Evolutionary conservation across 495 filamentous ascomycete species (phyloP).

Genomic region (Aspergillus coremiiformis): DNA sequence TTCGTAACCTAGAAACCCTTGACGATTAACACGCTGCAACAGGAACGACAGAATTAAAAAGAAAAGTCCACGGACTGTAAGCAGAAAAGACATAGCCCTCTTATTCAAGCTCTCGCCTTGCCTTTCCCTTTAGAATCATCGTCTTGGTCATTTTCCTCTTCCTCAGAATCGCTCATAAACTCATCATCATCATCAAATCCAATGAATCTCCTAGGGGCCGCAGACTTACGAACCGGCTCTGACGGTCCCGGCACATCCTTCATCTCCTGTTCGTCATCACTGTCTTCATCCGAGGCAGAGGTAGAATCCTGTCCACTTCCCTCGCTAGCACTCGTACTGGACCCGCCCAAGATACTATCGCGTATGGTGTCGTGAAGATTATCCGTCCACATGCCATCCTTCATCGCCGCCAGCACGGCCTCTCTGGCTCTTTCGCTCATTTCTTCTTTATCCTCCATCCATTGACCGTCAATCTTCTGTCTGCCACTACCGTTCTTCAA

Average conservation of each 20-base stretch:
- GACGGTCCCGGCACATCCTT: conserved; percentile 21
- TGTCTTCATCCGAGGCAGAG: conserved; percentile 42
- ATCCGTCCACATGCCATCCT: conserved; percentile 48
- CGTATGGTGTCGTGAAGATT: conserved; percentile 37
- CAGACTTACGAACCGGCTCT: conserved; percentile 17
- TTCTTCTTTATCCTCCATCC: conserved; percentile 89
- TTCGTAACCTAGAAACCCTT: not conserved
- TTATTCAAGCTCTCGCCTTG: conserved; percentile 29
- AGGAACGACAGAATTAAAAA: conserved; percentile 1
- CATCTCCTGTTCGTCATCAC: conserved; percentile 41
- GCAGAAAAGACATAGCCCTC: conserved; percentile 10
- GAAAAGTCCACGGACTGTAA: too few species aligned
- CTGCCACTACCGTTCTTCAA: conserved; percentile 58
- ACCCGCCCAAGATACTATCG: conserved; percentile 35
- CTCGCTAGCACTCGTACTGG: conserved; percentile 48
- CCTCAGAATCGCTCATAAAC: conserved; percentile 74
- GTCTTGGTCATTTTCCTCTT: conserved; percentile 30
- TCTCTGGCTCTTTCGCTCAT: conserved; percentile 73
- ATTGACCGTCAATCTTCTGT: conserved; percentile 75
- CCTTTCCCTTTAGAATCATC: conserved; percentile 30
- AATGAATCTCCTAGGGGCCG: conserved; percentile 50
- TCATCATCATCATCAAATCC: conserved; percentile 91
- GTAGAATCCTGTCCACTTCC: conserved; percentile 29
- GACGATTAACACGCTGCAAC: not conserved
- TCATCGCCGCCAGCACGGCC: conserved; percentile 72